Evolutionary conservation across 139 green algal species (phyloP), one percentile per base, ranked within the genome.

Genomic region (Chlorella sorokiniana): DNA sequence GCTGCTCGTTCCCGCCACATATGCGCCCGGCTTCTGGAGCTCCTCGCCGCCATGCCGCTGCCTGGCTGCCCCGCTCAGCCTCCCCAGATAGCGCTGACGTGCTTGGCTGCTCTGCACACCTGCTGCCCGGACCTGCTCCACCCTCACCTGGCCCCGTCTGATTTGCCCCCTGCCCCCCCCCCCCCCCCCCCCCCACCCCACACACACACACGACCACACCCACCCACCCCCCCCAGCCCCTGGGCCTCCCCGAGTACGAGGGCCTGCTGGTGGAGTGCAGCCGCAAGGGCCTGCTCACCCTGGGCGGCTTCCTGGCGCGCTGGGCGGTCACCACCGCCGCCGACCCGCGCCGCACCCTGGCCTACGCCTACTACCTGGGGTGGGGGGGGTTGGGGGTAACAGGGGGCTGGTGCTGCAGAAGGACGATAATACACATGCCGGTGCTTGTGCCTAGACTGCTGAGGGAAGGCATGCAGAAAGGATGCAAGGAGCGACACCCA

Each of bases 321-420:
- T 94, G 90, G 92, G 68, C 81, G 0, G 87, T 85, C 77, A 82
- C 79, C 56, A 85, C 90, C 1, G 40, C 83, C 9, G 80, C 38
- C 18, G 77, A 92, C 38, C 92, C 92, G 2, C 82, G 85, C 20
- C 68, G 37, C n/a, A 81, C 85, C 23, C 81, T 95, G 64, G 90
- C 88, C 4, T 82, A 95, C 87, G 77, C 94, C n/a, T 87, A 95
- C 42, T 95, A 95, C 84, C 79, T 96, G 31, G 93, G 93, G n/a
- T 92, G 78, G n/a, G 79, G 18, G 11, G 23, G 79, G 18, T 22
- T 45, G 31, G 8, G 33, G 23, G 45, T 3, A 35, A 37, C 23
- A 33, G 65, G 7, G 16, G 0, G 29, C 23, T 51, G 37, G 37
- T 14, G 9, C 9, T 41, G 65, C 23, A 33, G 65, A n/a, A 29